A percentile compares a stretch with the other conserved stretches of the same genome.
phyloP scores from a whole-genome alignment of 2,329 filamentous ascomycete genomes.

The Trichoderma breve region DNA sequence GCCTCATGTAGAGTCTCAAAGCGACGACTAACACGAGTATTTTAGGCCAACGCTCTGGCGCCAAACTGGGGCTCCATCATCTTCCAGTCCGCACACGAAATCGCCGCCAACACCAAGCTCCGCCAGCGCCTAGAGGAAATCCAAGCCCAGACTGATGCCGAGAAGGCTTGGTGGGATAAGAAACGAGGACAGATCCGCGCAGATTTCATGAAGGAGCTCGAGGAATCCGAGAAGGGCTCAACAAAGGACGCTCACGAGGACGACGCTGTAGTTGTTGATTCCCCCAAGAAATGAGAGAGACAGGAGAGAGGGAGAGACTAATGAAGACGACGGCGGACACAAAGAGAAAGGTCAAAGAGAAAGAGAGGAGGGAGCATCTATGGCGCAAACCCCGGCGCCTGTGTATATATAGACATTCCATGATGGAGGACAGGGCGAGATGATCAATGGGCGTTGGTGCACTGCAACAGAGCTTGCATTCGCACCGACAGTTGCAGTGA shows the following conservation, averaged over 20 bases:
- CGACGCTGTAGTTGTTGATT: slow-evolving; percentile 70
- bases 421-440: not conserved
- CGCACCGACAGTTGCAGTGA: not conserved
- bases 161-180: slow-evolving; percentile 93
- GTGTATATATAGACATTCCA: slow-evolving; percentile 10
- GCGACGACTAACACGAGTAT: not conserved
- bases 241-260: slow-evolving; percentile 39
- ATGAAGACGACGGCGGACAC: not conserved
- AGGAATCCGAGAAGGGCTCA: slow-evolving; percentile 55
- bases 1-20: not conserved
- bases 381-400: not conserved
- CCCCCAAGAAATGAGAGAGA: slow-evolving; percentile 22
- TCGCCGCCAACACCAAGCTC: slow-evolving; percentile 78
- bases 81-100: slow-evolving; percentile 97
- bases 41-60: slow-evolving; percentile 82
- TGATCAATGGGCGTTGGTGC: not conserved
- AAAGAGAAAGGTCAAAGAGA: not conserved
- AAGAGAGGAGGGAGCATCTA: not conserved
- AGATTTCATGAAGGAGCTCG: slow-evolving; percentile 82
- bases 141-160: slow-evolving; percentile 65
- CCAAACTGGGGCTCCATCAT: slow-evolving; percentile 91
- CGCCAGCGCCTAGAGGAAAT: slow-evolving; percentile 74
- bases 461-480: not conserved
- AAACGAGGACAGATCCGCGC: slow-evolving; percentile 69
- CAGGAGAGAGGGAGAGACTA: not conserved